phyloP scores from a whole-genome alignment of 2,329 filamentous ascomycete genomes.

The Lecanosticta acicola region DNA sequence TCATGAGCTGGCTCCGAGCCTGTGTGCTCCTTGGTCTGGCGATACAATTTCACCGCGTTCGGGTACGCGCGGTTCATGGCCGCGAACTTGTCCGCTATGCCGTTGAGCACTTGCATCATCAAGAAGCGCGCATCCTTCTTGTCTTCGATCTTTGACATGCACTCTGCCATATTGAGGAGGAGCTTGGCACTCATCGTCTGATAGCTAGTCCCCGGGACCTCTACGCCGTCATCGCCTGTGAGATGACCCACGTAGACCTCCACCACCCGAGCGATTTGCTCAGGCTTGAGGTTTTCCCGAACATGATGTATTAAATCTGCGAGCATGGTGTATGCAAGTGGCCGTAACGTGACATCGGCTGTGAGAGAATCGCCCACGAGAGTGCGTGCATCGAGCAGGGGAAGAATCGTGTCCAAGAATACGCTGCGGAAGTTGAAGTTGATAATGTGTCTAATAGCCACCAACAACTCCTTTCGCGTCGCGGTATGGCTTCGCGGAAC shows the following conservation, averaged over 20 bases:
- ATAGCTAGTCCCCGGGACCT: slow-evolving; percentile 82
- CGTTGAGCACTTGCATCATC: slow-evolving; percentile 93
- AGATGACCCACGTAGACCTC: slow-evolving; percentile 96
- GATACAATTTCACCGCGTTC: slow-evolving; percentile 90
- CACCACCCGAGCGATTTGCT: slow-evolving; percentile 91
- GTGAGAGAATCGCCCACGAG: slow-evolving; percentile 93
- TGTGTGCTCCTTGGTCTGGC: slow-evolving; percentile 56
- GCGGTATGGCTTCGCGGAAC: slow-evolving; percentile 92
- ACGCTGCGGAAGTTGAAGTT: slow-evolving; percentile 98
- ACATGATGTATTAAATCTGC: slow-evolving; percentile 97
- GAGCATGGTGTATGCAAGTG: slow-evolving; percentile 95
- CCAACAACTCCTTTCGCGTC: slow-evolving; percentile 87
- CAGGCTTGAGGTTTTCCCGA: slow-evolving; percentile 75
- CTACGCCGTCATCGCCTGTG: slow-evolving; percentile 69
- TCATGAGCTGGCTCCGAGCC: slow-evolving; percentile 53
- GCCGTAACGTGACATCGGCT: slow-evolving; percentile 93
- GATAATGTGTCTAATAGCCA: slow-evolving; percentile 96
- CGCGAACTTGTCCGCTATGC: slow-evolving; percentile 96
- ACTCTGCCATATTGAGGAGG: slow-evolving; percentile 95
- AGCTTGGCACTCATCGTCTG: slow-evolving; percentile 99
- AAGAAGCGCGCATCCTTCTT: slow-evolving; percentile 94
- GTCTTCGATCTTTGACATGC: slow-evolving; percentile 87
- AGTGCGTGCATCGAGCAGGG: slow-evolving; percentile 87
- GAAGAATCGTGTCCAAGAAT: slow-evolving; percentile 89
- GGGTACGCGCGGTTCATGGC: slow-evolving; percentile 95